Evolutionary conservation across 2,329 filamentous ascomycete genomes (phyloP).

Genomic region (Fusarium praegraminearum): DNA sequence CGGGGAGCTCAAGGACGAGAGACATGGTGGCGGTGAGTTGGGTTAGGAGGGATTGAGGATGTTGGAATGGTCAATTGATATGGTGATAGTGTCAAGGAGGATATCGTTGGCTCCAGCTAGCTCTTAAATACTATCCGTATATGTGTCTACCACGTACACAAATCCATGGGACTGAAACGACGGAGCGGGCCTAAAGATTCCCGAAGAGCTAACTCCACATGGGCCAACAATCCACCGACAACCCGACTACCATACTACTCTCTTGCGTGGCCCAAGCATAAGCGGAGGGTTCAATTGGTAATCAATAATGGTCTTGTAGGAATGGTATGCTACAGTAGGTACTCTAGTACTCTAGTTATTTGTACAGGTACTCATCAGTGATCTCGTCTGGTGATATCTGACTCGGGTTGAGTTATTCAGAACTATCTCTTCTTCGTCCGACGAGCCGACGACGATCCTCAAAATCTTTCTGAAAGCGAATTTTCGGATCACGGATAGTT

Average conservation of each 20-base stretch:
- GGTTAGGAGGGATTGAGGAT: not conserved
- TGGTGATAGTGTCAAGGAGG: slow-evolving; percentile 8
- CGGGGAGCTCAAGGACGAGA: slow-evolving; percentile 58
- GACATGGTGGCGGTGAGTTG: slow-evolving; percentile 54
- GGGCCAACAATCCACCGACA: slow-evolving; percentile 14
- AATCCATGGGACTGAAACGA: slow-evolving; percentile 13
- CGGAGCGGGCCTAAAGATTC: slow-evolving; percentile 31
- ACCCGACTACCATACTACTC: not conserved
- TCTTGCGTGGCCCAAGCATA: not conserved
- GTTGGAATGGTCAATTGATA: not conserved
- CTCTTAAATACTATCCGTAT: slow-evolving; percentile 22
- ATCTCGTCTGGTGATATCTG: not conserved
- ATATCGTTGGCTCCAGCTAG: slow-evolving; percentile 9
- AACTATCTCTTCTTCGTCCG: not conserved
- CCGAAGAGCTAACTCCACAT: slow-evolving; percentile 29
- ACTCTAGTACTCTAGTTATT: not conserved
- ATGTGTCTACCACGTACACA: not conserved
- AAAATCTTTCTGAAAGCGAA: slow-evolving; percentile 1
- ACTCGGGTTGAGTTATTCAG: not conserved
- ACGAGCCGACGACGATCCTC: slow-evolving; percentile 15
- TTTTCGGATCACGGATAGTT: slow-evolving; percentile 23
- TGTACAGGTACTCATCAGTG: not conserved
- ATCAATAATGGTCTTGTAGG: not conserved
- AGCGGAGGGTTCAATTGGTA: slow-evolving; percentile 5
- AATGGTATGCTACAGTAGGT: not conserved